Percentiles rank a stretch among this genome's conserved stretches.
phyloP scores from a whole-genome alignment of 306 rosid species.

The Sesbania bispinosa region DNA sequence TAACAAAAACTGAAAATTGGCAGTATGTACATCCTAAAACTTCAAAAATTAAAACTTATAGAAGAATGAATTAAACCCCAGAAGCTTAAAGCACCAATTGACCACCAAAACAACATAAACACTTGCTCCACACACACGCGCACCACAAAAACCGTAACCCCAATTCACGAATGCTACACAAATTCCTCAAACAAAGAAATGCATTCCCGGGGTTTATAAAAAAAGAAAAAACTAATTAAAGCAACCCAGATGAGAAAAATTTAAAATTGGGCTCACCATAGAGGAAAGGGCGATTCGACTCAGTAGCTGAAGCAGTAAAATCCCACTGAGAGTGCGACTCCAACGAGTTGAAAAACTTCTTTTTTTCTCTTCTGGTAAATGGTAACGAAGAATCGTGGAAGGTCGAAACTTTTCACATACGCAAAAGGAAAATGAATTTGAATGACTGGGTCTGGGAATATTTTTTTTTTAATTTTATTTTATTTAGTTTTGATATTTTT shows the following conservation, averaged over 20 bases:
- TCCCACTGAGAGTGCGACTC: slow-evolving; percentile 23
- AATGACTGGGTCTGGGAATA: neutral
- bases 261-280: slow-evolving; percentile 59
- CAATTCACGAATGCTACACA: neutral
- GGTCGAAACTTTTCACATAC: slow-evolving; percentile 23
- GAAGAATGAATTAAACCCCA: neutral
- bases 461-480: neutral
- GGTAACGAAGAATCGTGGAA: neutral
- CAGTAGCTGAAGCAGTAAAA: slow-evolving; percentile 36
- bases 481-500: no score
- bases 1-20: neutral
- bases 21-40: neutral
- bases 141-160: neutral
- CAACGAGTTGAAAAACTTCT: slow-evolving; percentile 20
- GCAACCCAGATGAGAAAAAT: neutral
- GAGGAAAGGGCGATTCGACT: slow-evolving; percentile 50
- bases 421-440: slow-evolving; percentile 25
- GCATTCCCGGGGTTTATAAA: slow-evolving; percentile 22
- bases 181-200: slow-evolving; percentile 11
- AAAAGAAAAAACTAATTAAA: slow-evolving; percentile 6
- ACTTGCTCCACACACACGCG: neutral
- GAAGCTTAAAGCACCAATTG: slow-evolving; percentile 4
- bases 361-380: neutral
- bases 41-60: neutral
- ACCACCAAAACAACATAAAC: neutral